Conservation (phyloP, 75 land plant genomes). For the Selaginella tamariscina region DNA sequence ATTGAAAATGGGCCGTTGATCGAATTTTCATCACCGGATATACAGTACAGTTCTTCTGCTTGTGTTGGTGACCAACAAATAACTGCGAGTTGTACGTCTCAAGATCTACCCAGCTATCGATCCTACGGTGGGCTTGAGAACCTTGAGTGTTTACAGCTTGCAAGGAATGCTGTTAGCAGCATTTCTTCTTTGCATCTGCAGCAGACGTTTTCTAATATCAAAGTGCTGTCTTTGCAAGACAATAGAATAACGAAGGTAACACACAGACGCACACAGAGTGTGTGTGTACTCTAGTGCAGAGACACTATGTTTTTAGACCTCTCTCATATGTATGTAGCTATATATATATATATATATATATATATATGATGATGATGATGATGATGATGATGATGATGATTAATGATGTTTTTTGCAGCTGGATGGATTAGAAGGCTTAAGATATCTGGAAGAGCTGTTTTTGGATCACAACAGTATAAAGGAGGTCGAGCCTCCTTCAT, state of each 20-base stretch:
- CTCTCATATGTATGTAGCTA: too few species aligned
- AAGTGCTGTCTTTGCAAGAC: constrained; percentile 25
- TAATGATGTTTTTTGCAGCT: constrained; percentile 18
- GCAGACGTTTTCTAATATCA: constrained; percentile 16
- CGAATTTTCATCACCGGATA: background rate
- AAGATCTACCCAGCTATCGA: background rate
- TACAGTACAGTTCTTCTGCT: background rate
- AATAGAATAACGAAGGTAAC: constrained; percentile 27
- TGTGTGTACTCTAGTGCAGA: too few species aligned
- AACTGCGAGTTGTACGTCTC: background rate
- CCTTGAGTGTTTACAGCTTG: constrained; percentile 17
- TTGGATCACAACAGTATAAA: constrained; percentile 31
- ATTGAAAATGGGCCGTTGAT: constrained; percentile 27
- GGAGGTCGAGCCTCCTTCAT: constrained; percentile 28
- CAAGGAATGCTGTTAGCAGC: constrained; percentile 22
- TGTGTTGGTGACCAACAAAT: constrained; percentile 8
- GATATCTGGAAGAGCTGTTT: constrained; percentile 22
- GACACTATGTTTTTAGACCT: too few species aligned
- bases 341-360: too few species aligned
- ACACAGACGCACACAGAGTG: too few species aligned
- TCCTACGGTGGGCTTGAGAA: background rate
- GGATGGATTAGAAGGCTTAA: constrained; percentile 28
- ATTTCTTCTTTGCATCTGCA: constrained; percentile 25
- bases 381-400: too few species aligned
- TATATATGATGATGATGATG: too few species aligned